Percentiles rank a stretch among this genome's conserved stretches.
Evolutionary conservation across 352 stramenopile species (phyloP).

Genomic region (Elongisporangium undulatum): DNA sequence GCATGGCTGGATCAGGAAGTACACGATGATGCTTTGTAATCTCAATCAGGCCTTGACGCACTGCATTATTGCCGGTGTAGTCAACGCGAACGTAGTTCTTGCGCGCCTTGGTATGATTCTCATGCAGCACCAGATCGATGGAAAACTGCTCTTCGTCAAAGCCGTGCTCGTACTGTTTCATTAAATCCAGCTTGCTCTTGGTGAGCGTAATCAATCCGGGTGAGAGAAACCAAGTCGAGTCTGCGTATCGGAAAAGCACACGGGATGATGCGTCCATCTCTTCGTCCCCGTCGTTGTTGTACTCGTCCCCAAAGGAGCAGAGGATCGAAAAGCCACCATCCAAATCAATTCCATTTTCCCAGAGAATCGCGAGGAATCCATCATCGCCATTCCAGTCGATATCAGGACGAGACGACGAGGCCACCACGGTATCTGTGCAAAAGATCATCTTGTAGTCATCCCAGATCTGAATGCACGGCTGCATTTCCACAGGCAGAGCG

Average conservation of each 20-base stretch:
- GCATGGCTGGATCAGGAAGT: slow-evolving; percentile 68
- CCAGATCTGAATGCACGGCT: slow-evolving; percentile 82
- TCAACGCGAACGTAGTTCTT: slow-evolving; percentile 46
- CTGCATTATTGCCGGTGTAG: slow-evolving; percentile 60
- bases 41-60: slow-evolving; percentile 68
- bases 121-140: slow-evolving; percentile 73
- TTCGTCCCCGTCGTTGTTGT: slow-evolving; percentile 37
- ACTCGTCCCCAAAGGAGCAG: slow-evolving; percentile 79
- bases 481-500: slow-evolving; percentile 61
- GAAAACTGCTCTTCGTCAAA: slow-evolving; percentile 83
- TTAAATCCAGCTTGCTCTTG: slow-evolving; percentile 73
- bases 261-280: slow-evolving; percentile 53
- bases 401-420: slow-evolving; percentile 18
- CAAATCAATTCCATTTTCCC: slow-evolving; percentile 70
- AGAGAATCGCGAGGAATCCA: slow-evolving; percentile 74
- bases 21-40: slow-evolving; percentile 80
- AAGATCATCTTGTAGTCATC: slow-evolving; percentile 74
- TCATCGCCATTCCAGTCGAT: slow-evolving; percentile 81
- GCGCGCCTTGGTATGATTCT: slow-evolving; percentile 31
- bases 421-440: slow-evolving; percentile 25
- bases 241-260: slow-evolving; percentile 73
- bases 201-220: slow-evolving; percentile 67
- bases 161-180: slow-evolving; percentile 82
- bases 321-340: slow-evolving; percentile 82
- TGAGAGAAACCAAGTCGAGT: slow-evolving; percentile 76